A percentile compares a stretch with the other conserved stretches of the same genome.
Conservation (phyloP, 2,329 filamentous ascomycete genomes). For the Fusarium protoensiforme region DNA sequence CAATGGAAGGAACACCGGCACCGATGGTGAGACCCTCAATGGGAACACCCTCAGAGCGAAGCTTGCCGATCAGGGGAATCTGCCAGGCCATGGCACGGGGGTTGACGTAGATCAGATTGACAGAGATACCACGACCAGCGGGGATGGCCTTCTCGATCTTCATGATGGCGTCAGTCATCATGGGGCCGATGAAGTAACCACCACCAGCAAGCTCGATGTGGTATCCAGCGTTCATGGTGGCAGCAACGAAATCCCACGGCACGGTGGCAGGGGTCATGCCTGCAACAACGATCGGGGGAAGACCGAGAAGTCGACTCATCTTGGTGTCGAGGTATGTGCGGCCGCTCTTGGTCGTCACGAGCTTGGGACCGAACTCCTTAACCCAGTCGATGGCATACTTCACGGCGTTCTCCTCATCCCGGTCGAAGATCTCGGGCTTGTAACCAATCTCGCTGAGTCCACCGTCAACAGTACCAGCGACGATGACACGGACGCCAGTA, state of each 20-base stretch:
- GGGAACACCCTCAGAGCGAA: slow-evolving; percentile 86
- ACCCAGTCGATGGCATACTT: slow-evolving; percentile 98
- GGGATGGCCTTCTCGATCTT: slow-evolving; percentile 90
- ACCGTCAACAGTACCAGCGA: slow-evolving; percentile 92
- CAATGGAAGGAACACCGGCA: slow-evolving; percentile 91
- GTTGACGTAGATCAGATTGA: slow-evolving; percentile 93
- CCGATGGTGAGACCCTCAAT: slow-evolving; percentile 94
- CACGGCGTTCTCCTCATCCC: slow-evolving; percentile 93
- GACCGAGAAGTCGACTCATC: slow-evolving; percentile 87
- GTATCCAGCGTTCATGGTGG: slow-evolving; percentile 95
- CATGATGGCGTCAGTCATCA: slow-evolving; percentile 82
- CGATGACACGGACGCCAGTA: slow-evolving; percentile 94
- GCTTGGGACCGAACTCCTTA: slow-evolving; percentile 92
- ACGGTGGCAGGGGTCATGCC: slow-evolving; percentile 95
- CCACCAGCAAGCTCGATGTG: slow-evolving; percentile 91
- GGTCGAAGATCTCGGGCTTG: slow-evolving; percentile 97
- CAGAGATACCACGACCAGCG: slow-evolving; percentile 85
- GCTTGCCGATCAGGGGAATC: slow-evolving; percentile 82
- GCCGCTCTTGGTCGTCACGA: slow-evolving; percentile 89
- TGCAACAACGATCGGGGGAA: slow-evolving; percentile 89
- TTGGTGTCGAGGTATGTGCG: slow-evolving; percentile 96
- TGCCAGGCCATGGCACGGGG: slow-evolving; percentile 93
- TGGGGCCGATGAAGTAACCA: slow-evolving; percentile 86
- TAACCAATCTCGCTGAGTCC: slow-evolving; percentile 93
- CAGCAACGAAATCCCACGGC: slow-evolving; percentile 90